Percentiles rank a stretch among this genome's conserved stretches.
Conservation (phyloP, 2,329 filamentous ascomycete species). For the Escovopsis sp. region DNA sequence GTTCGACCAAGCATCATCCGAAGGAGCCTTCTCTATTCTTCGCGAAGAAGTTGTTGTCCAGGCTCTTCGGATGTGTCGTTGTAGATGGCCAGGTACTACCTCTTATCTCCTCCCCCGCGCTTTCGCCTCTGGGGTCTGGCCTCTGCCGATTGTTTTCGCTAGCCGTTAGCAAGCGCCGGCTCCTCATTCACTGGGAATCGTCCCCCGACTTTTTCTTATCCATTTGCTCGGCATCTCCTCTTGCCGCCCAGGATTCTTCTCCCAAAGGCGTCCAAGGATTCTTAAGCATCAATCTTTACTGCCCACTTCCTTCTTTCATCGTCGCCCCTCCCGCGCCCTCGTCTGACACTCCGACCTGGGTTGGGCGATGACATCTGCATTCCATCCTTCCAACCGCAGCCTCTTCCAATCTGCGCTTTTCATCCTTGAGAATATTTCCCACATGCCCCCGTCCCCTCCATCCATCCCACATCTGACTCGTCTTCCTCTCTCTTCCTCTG, state of each 20-base stretch:
- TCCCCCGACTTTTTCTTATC: background rate
- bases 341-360: background rate
- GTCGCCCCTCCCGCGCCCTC: constrained; percentile 8
- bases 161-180: background rate
- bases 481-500: constrained; percentile 9
- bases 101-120: constrained; percentile 1
- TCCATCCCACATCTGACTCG: constrained; percentile 2
- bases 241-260: background rate
- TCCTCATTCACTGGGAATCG: background rate
- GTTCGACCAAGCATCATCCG: background rate
- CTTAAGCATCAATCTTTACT: too few species aligned
- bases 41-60: background rate
- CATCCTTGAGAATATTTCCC: background rate
- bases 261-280: background rate
- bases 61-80: constrained; percentile 2
- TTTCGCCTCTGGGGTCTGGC: background rate
- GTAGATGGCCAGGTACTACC: background rate
- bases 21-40: background rate
- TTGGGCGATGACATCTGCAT: background rate
- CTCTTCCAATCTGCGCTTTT: background rate
- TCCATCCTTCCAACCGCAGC: background rate
- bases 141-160: background rate
- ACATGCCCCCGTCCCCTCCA: constrained; percentile 7
- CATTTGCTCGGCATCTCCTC: background rate
- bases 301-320: constrained; percentile 3